Evolutionary conservation across 495 filamentous ascomycete genomes (phyloP), one percentile per base, ranked within the genome.

Genomic region (Podospora appendiculata): DNA sequence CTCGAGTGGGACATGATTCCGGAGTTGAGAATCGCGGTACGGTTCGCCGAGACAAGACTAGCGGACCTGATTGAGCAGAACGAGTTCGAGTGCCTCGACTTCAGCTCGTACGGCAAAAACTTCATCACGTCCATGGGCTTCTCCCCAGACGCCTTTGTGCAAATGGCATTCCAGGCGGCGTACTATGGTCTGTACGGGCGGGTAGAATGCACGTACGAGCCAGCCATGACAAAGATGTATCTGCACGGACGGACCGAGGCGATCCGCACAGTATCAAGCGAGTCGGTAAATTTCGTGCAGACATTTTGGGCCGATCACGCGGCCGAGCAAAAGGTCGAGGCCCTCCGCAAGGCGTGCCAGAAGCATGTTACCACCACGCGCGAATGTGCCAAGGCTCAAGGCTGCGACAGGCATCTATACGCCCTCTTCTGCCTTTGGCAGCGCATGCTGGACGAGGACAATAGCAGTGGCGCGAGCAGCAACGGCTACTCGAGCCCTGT

Each of bases 91-190:
- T 92, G 89, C 19, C 76, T 98, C 7, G 92, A 98, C 51, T 98
- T 98, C 60, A 72, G 72, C 44, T 79, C 82, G 32, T 98, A 91
- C 60, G 93, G 93, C 34, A 96, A 96, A 79, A 95, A 93, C 68
- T 96, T 95, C 60, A 98, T 98, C 64, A 97, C 90, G 1, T 90
- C 88, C 0, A 90, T 89, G 79, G 94, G 94, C 19, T 94, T 97
- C 65, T 96, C 93, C 0, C 93, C 93, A 0, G 93, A 98, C 66
- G 93, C 93, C 1, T 98, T 96, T 58, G 88, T 98, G 33, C 93
- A 98, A 67, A 97, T 97, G 93, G 94, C 93, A 4, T 97, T 96
- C 74, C 93, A 98, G 68, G 93, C 93, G 32, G 93, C 94, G 12
- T 97, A 98, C 73, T 98, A 97, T 61, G 93, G 94, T 32, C 82